phyloP scores from a whole-genome alignment of 345 rosid species.

The Eucalyptus victrix region DNA sequence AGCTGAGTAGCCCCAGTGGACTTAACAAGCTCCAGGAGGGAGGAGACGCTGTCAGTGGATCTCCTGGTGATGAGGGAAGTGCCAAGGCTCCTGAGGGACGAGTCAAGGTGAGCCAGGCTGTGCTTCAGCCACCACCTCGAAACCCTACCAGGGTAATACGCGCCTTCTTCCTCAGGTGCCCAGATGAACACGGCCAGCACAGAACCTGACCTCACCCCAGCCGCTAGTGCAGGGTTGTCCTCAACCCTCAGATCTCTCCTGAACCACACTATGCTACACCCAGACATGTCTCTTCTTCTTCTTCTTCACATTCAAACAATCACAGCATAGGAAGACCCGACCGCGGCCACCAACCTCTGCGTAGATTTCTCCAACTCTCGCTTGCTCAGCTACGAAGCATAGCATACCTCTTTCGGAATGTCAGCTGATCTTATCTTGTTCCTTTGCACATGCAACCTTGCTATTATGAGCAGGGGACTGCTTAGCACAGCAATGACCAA shows the following conservation, averaged over 20 bases:
- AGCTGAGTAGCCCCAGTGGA: conserved; percentile 90
- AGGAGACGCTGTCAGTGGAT: conserved; percentile 72
- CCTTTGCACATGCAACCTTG: neutral
- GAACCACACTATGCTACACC: conserved; percentile 93
- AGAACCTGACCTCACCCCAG: conserved; percentile 86
- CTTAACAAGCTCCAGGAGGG: conserved; percentile 73
- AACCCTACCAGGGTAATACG: conserved; percentile 82
- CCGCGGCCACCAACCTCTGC: neutral
- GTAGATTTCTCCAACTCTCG: neutral
- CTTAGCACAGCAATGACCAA: neutral
- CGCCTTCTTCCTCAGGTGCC: conserved; percentile 98
- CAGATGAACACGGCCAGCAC: conserved; percentile 72
- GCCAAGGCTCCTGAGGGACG: conserved; percentile 83
- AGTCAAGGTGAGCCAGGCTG: conserved; percentile 83
- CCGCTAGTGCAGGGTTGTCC: conserved; percentile 90
- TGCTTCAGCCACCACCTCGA: conserved; percentile 99
- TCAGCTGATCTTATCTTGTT: neutral
- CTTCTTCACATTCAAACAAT: neutral
- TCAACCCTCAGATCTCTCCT: conserved; percentile 98
- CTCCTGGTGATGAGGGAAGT: conserved; percentile 75
- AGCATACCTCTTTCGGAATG: neutral
- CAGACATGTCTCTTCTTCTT: conserved; percentile 33
- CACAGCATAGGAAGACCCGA: neutral
- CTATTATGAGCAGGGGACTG: neutral
- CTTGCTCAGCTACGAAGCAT: conserved; percentile 4